Evolutionary conservation across 768 basidiomycete species (phyloP), one percentile per base, ranked within the genome.

Genomic region (Kwoniella europaea): DNA sequence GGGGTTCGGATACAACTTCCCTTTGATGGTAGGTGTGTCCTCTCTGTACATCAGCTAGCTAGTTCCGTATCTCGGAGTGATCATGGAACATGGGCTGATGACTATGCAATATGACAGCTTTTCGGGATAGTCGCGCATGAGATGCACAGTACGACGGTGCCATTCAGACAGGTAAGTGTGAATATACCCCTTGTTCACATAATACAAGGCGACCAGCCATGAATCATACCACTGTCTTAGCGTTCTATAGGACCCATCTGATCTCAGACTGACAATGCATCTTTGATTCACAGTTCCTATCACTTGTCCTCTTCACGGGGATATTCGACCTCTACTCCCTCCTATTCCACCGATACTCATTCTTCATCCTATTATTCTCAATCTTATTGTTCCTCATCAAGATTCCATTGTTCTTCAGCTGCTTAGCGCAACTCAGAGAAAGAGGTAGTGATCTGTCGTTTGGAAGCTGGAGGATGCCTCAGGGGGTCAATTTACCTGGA

Each of bases 71-170:
- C 46, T 63, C 15, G 54, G 53, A n/a, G 9, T 58, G 18, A 16
- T 29, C 16, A 35, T 75, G 60, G 24, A 13, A 71, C 44, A 10
- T 5, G 20, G 22, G 24, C 46, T 50, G 46, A 50, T 50, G 2
- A 50, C 46, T 6, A 3, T 10, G 13, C 10, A 9, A 55, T 24
- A 15, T 42, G 10, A 46, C 10, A 81, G 79, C 69, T 81, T 5
- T 81, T 77, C 64, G 79, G 79, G 2, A 71, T 79, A 2, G 68
- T 81, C n/a, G 71, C 77, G 2, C 72, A 79, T 56, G 79, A 81
- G 46, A 67, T 77, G 64, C 70, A 67, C 15, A 63, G 66, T 15
- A 63, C 77, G 2, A 73, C 69, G 0, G 43, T 60, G 7, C 72
- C 73, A 7, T 71, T 78, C 43, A 69, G 75, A 15, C 74, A 77